Evolutionary conservation across 352 stramenopile species (phyloP).

Genomic region (Salisapilia sapeloensis): DNA sequence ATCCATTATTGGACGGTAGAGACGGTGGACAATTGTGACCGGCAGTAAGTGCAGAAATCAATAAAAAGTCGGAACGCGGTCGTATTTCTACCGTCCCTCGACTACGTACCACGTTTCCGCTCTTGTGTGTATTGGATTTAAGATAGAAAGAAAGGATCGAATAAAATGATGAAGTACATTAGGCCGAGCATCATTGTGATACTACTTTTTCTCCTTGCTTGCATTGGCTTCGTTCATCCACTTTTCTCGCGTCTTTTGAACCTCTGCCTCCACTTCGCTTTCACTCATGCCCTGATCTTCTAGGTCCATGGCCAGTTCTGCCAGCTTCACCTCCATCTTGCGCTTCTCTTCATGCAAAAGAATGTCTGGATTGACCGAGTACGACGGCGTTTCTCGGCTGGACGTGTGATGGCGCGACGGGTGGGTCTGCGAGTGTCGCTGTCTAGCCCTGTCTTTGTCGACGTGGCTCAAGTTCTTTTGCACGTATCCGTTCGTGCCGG

Average conservation of each 20-base stretch:
- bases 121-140: no score
- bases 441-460: constrained; percentile 37
- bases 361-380: constrained; percentile 79
- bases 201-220: constrained; percentile 1
- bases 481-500: constrained; percentile 80
- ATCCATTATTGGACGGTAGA: no score
- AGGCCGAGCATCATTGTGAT: no score
- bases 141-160: no score
- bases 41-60: no score
- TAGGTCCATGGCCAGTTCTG: constrained; percentile 66
- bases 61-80: no score
- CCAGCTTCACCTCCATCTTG: constrained; percentile 55
- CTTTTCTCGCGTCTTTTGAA: constrained; percentile 20
- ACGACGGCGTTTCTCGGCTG: constrained; percentile 21
- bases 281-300: constrained; percentile 49
- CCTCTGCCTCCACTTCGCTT: constrained; percentile 50
- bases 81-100: no score
- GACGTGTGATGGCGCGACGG: constrained; percentile 12
- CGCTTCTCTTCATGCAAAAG: constrained; percentile 67
- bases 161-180: no score
- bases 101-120: no score
- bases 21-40: no score
- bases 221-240: neutral
- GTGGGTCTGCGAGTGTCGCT: constrained; percentile 6
- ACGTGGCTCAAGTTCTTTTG: constrained; percentile 75